Percentiles rank a stretch among this genome's conserved stretches.
phyloP scores from a whole-genome alignment of 1,284 basidiomycete genomes.

The Cerrena zonata region DNA sequence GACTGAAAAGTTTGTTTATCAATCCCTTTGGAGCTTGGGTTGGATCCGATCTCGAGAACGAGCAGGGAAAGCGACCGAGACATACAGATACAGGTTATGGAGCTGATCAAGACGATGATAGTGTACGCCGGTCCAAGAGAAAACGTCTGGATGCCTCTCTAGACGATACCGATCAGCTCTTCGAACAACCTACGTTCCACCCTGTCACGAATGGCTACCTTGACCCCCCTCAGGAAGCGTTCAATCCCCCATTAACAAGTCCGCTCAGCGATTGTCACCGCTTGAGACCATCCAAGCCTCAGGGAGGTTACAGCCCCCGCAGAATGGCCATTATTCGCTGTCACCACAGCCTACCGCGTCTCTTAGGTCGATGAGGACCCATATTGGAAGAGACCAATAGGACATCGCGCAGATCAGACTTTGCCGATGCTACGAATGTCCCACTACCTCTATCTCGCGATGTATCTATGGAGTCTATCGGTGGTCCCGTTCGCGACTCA shows the following conservation, averaged over 20 bases:
- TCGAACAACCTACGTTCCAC: conserved; percentile 6
- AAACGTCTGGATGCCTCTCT: conserved; percentile 24
- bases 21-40: conserved; percentile 25
- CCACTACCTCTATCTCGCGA: conserved; percentile 24
- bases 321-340: conserved; percentile 16
- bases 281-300: conserved; percentile 13
- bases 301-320: not conserved
- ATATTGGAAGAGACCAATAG: not conserved
- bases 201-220: conserved; percentile 22
- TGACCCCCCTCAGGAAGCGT: conserved; percentile 22
- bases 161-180: conserved; percentile 4
- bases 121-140: conserved; percentile 23
- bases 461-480: conserved; percentile 24
- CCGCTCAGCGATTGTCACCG: conserved; percentile 21
- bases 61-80: conserved; percentile 14
- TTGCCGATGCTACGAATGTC: not conserved
- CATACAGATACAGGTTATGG: conserved; percentile 1
- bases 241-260: conserved; percentile 8
- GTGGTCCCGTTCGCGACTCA: conserved; percentile 29
- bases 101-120: conserved; percentile 11
- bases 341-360: conserved; percentile 18
- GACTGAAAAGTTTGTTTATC: conserved; percentile 18
- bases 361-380: not conserved
- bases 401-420: conserved; percentile 3
- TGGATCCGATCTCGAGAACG: conserved; percentile 14